Evolutionary conservation across 1,139 yeast genomes (phyloP), one percentile per base, ranked within the genome.

Genomic region (Kodamaea derodonti): DNA sequence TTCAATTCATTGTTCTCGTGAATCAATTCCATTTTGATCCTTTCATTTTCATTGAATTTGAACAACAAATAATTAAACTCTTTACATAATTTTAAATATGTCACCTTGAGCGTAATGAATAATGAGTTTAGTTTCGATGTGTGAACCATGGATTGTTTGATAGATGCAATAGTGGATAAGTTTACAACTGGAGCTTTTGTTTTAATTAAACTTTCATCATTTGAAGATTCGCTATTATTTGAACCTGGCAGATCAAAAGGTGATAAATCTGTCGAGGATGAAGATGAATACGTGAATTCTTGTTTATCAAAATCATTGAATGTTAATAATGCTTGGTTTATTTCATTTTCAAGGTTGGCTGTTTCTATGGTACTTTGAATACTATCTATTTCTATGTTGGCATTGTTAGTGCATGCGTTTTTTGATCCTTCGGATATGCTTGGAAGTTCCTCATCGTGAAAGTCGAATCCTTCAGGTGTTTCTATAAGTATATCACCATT

Each of bases 21-120:
- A 34, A 62, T 61, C 37, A 62, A 46, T 37, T 57, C 60, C 36
- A 62, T 50, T 39, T 62, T 62, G 33, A 60, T 47, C 34, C 49
- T 46, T 44, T 62, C 69, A 39, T 61, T 62, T 34, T 61, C 65
- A 37, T 62, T 61, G 47, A 62, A 62, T 42, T 60, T 60, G 30
- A 51, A 47, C 36, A 62, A 49, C 25, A 62, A 45, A 39, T 57
- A 61, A 40, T 62, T 62, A 50, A 61, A 62, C 36, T 62, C 69
- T 35, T 59, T 61, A 40, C 69, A 62, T 34, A 62, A 50, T 41
- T 62, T 62, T 39, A 62, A 45, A 41, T 62, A 62, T 8, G 69
- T 61, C 3, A 58, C 51, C 34, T 60, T 60, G 33, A 62, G 52
- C 2, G 64, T 54, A 3, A 62, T 54, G 46, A 58, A 62, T 6